phyloP scores from a whole-genome alignment of 192 early-diverging fungal genomes.

The Backusella tuberculispora region DNA sequence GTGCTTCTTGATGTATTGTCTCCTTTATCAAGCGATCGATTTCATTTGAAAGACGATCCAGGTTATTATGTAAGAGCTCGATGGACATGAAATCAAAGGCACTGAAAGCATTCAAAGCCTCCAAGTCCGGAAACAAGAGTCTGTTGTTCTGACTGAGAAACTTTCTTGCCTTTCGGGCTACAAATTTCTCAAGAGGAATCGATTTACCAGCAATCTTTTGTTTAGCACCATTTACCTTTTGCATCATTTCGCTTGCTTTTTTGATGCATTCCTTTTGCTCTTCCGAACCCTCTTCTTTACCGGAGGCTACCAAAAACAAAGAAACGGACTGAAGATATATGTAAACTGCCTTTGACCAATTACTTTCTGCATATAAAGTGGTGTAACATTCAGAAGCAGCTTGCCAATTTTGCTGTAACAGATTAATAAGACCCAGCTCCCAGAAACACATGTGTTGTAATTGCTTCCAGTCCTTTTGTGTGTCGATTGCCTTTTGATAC shows the following conservation, averaged over 20 bases:
- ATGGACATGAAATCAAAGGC: constrained; percentile 74
- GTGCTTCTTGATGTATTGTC: constrained; percentile 35
- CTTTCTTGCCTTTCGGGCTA: constrained; percentile 81
- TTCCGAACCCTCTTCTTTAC: constrained; percentile 43
- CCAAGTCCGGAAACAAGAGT: constrained; percentile 76
- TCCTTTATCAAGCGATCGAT: constrained; percentile 42
- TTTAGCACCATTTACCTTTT: constrained; percentile 63
- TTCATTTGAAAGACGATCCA: constrained; percentile 50
- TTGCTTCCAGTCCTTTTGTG: constrained; percentile 73
- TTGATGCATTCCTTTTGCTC: constrained; percentile 26
- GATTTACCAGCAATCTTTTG: constrained; percentile 87
- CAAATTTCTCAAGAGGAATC: constrained; percentile 88
- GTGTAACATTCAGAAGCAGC: constrained; percentile 63
- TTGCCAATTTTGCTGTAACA: constrained; percentile 64
- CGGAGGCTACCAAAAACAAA: constrained; percentile 45
- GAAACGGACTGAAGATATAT: constrained; percentile 71
- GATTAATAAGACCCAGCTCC: constrained; percentile 73
- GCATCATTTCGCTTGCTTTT: constrained; percentile 59
- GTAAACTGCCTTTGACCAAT: constrained; percentile 87
- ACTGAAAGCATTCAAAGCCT: constrained; percentile 75
- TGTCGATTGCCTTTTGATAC: constrained; percentile 58
- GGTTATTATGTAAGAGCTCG: constrained; percentile 44
- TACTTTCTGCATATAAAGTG: constrained; percentile 73
- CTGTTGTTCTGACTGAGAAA: constrained; percentile 67
- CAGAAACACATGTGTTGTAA: constrained; percentile 82